A percentile compares a stretch with the other conserved stretches of the same genome.
Conservation (phyloP, 2,329 filamentous ascomycete species). For the Myriosclerotinia curreyana region DNA sequence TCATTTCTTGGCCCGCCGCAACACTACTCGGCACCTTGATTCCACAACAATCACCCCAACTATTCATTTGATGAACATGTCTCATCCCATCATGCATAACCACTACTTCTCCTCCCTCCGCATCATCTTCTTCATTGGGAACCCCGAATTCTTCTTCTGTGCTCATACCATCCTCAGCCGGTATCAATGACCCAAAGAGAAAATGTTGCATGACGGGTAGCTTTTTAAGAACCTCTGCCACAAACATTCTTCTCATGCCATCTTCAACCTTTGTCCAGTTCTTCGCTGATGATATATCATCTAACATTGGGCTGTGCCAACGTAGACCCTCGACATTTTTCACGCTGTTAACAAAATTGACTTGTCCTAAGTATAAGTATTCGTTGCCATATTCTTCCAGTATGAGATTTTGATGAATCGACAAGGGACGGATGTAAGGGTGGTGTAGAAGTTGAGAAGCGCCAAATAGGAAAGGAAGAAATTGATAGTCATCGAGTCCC, state of each 20-base stretch:
- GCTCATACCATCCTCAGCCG: constrained; percentile 79
- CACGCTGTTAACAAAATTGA: constrained; percentile 90
- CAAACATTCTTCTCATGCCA: constrained; percentile 96
- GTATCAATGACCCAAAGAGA: constrained; percentile 81
- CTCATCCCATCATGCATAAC: constrained; percentile 64
- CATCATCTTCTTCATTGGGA: constrained; percentile 49
- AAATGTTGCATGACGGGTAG: constrained; percentile 99
- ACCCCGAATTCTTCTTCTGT: constrained; percentile 53
- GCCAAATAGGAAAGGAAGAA: constrained; percentile 92
- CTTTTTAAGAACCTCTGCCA: constrained; percentile 87
- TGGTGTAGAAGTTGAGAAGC: constrained; percentile 87
- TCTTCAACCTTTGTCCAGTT: constrained; percentile 89
- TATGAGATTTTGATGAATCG: constrained; percentile 82
- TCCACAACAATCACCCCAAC: constrained; percentile 95
- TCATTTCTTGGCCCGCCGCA: constrained; percentile 84
- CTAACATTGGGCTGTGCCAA: constrained; percentile 98
- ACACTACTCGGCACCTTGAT: constrained; percentile 96
- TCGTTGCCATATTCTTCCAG: constrained; percentile 82
- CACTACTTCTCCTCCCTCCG: constrained; percentile 55
- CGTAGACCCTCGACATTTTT: constrained; percentile 92
- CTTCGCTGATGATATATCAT: constrained; percentile 90
- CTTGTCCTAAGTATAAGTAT: constrained; percentile 88
- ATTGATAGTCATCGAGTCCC: constrained; percentile 97
- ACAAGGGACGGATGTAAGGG: constrained; percentile 71
- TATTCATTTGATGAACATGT: constrained; percentile 67